Evolutionary conservation across 106 monocot species (phyloP).

Genomic region (Acanthochlamys bracteata): DNA sequence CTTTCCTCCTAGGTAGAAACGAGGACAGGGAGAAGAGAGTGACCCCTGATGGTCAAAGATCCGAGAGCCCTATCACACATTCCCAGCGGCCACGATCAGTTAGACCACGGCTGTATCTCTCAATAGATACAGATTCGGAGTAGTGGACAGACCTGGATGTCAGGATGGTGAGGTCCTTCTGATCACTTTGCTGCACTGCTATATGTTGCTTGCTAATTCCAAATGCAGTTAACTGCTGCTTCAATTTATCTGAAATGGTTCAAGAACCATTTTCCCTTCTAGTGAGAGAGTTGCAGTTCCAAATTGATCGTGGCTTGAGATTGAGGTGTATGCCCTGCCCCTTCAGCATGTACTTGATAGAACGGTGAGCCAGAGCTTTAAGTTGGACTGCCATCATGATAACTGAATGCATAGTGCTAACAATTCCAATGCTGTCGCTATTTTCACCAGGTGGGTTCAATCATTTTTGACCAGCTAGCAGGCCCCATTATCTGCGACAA

Average conservation of each 20-base stretch:
- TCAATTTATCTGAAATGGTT: neutral
- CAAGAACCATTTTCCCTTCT: neutral
- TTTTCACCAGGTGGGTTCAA: neutral
- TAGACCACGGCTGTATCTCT: conserved; percentile 27
- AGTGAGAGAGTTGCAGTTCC: neutral
- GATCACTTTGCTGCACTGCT: neutral
- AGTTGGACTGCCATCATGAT: neutral
- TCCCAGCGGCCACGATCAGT: conserved; percentile 41
- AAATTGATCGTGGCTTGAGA: neutral
- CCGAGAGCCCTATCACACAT: conserved; percentile 42
- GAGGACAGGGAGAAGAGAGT: conserved; percentile 26
- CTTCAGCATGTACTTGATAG: neutral
- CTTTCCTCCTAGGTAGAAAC: conserved; percentile 49
- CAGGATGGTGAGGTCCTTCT: neutral
- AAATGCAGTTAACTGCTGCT: neutral
- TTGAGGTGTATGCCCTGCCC: neutral
- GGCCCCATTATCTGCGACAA: neutral
- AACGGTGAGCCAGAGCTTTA: neutral
- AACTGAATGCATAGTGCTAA: neutral
- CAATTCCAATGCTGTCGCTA: neutral
- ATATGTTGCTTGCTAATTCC: neutral
- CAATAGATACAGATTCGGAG: conserved; percentile 43
- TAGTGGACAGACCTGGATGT: conserved; percentile 1
- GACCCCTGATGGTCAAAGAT: conserved; percentile 21
- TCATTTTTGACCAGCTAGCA: neutral